phyloP scores from a whole-genome alignment of 2,329 filamentous ascomycete genomes.

The Aphanocladium album region DNA sequence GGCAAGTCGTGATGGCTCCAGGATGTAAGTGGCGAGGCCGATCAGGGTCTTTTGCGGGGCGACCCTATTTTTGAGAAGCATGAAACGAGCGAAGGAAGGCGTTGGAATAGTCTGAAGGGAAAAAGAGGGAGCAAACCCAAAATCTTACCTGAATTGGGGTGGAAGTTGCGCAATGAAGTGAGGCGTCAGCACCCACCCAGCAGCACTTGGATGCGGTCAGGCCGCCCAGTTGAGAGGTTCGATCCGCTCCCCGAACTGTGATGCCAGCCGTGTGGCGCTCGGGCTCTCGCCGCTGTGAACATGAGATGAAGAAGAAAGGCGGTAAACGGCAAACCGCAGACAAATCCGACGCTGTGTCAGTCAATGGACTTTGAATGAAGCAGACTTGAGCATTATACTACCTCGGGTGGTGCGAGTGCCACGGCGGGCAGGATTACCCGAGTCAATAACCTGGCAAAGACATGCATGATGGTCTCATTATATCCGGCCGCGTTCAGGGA shows the following conservation, averaged over 20 bases:
- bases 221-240: background rate
- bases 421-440: background rate
- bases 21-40: background rate
- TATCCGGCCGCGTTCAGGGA: background rate
- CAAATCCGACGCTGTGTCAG: background rate
- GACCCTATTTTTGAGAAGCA: background rate
- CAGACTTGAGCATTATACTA: background rate
- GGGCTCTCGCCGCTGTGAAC: background rate
- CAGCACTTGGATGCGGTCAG: background rate
- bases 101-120: background rate
- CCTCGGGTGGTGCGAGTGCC: background rate
- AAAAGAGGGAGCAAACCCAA: too few relatives aligned
- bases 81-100: background rate
- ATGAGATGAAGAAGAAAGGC: background rate
- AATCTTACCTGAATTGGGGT: background rate
- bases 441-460: background rate
- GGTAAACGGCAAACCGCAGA: background rate
- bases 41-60: constrained; percentile 10
- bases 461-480: background rate
- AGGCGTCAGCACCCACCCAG: background rate
- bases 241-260: background rate
- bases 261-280: background rate
- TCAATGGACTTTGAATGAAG: background rate
- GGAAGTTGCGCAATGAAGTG: background rate
- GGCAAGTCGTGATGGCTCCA: background rate